Conservation (phyloP, 1,284 basidiomycete genomes). For the Sporisorium reilianum region DNA sequence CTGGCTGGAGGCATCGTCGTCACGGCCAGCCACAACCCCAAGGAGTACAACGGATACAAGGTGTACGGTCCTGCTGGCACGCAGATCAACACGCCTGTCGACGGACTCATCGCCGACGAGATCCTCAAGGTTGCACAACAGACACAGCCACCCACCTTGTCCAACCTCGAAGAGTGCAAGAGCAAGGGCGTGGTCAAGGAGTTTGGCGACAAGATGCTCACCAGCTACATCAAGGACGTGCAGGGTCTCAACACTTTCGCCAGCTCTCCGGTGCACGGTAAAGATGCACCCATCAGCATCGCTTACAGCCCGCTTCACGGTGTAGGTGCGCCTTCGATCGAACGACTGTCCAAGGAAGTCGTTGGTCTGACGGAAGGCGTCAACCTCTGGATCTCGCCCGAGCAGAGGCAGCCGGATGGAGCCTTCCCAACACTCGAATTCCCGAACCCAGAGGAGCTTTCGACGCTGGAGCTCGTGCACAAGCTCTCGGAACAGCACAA, state of each 20-base stretch:
- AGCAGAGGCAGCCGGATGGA: slow-evolving; percentile 59
- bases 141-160: slow-evolving; percentile 21
- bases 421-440: slow-evolving; percentile 63
- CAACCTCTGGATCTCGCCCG: slow-evolving; percentile 53
- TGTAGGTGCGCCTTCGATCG: slow-evolving; percentile 54
- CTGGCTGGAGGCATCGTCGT: slow-evolving; percentile 62
- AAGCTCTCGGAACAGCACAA: slow-evolving; percentile 54
- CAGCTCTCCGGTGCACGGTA: slow-evolving; percentile 13
- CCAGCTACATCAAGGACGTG: slow-evolving; percentile 50
- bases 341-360: slow-evolving; percentile 38
- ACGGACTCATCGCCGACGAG: slow-evolving; percentile 55
- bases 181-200: slow-evolving; percentile 28
- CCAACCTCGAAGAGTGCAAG: slow-evolving; percentile 34
- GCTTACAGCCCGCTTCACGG: slow-evolving; percentile 63
- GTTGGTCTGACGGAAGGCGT: slow-evolving; percentile 43
- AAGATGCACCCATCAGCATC: slow-evolving; percentile 39
- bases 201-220: slow-evolving; percentile 48
- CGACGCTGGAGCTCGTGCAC: slow-evolving; percentile 59
- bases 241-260: slow-evolving; percentile 29
- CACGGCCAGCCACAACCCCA: slow-evolving; percentile 63
- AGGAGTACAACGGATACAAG: slow-evolving; percentile 64
- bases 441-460: slow-evolving; percentile 62
- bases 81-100: slow-evolving; percentile 64
- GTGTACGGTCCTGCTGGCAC: slow-evolving; percentile 59
- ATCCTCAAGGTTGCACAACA: slow-evolving; percentile 49